Conservation (phyloP, 352 stramenopile genomes). For the Phytopythium oedochilum region DNA sequence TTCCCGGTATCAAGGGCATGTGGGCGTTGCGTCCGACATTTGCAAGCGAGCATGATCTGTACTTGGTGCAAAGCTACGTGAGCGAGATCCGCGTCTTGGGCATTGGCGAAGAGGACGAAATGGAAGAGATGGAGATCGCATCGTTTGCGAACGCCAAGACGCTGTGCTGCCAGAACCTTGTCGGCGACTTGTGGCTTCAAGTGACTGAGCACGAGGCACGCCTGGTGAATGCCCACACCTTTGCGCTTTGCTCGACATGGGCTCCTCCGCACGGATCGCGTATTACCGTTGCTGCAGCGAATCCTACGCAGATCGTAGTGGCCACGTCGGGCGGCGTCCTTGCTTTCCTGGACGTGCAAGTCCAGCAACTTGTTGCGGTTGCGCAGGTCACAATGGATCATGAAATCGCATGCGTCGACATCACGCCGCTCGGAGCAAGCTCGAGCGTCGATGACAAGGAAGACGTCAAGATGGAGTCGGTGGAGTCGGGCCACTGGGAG, state of each 20-base stretch:
- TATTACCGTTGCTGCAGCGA: slow-evolving; percentile 83
- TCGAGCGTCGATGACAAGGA: slow-evolving; percentile 17
- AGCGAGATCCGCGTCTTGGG: slow-evolving; percentile 95
- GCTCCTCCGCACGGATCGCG: slow-evolving; percentile 43
- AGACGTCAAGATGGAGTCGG: slow-evolving; percentile 59
- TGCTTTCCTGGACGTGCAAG: slow-evolving; percentile 86
- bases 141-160: slow-evolving; percentile 87
- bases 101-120: slow-evolving; percentile 87
- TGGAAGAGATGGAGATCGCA: slow-evolving; percentile 90
- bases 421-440: slow-evolving; percentile 51
- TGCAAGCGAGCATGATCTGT: slow-evolving; percentile 89
- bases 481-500: slow-evolving; percentile 47
- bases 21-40: slow-evolving; percentile 91
- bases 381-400: slow-evolving; percentile 81
- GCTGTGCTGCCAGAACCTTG: slow-evolving; percentile 92
- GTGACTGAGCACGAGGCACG: slow-evolving; percentile 91
- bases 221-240: slow-evolving; percentile 74
- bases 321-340: slow-evolving; percentile 88
- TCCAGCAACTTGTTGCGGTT: slow-evolving; percentile 50
- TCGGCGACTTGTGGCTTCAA: slow-evolving; percentile 88
- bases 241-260: slow-evolving; percentile 76
- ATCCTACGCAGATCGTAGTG: slow-evolving; percentile 91
- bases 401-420: slow-evolving; percentile 94
- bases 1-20: slow-evolving; percentile 98
- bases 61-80: slow-evolving; percentile 95